Evolutionary conservation across 805 yeast species (phyloP), one percentile per base, ranked within the genome.

Genomic region (Ogataea degrootiae): DNA sequence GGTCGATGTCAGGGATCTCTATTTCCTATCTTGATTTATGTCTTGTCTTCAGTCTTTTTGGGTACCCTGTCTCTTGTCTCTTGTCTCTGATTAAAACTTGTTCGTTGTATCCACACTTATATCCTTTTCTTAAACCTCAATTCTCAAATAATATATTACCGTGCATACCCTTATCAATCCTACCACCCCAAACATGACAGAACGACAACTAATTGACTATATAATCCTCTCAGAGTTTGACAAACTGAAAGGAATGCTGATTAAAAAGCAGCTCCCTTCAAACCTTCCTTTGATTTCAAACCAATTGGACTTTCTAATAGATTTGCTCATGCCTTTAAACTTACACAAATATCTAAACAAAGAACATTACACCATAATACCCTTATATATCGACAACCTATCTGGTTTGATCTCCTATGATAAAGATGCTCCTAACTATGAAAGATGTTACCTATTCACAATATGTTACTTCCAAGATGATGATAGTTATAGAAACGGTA

Each of bases 171-270:
- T 12, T 1, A 9, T 14, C 17, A 5, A 34, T 15, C 16, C n/a
- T 34, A 26, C 12, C 11, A 9, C 31, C 12, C 31, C 4, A 7
- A n/a, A 9, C 36, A 34, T 26, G 43, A 9, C n/a, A 3, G 19
- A 22, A 40, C 31, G 45, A 7, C 41, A 47, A 2, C 46, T 49
- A 11, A 45, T 60, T 15, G 65, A 62, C n/a, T 63, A 59, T 37
- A 52, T 65, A 1, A 43, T 88, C 33, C 74, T 89, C 6, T 86
- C 92, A 1, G 91, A 86, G 65, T 90, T 89, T 62, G 94, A 89
- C 61, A 80, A 83, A 52, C 83, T 79, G 56, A 72, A 79, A 46
- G 96, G 97, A 0, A 83, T 94, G 0, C 70, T 77, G 4, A 66
- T 89, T 33, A 70, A 71, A 44, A 76, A 77, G 53, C 90, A 83